Evolutionary conservation across 768 basidiomycete species (phyloP), one percentile per base, ranked within the genome.

Genomic region (Boletus speciosus): DNA sequence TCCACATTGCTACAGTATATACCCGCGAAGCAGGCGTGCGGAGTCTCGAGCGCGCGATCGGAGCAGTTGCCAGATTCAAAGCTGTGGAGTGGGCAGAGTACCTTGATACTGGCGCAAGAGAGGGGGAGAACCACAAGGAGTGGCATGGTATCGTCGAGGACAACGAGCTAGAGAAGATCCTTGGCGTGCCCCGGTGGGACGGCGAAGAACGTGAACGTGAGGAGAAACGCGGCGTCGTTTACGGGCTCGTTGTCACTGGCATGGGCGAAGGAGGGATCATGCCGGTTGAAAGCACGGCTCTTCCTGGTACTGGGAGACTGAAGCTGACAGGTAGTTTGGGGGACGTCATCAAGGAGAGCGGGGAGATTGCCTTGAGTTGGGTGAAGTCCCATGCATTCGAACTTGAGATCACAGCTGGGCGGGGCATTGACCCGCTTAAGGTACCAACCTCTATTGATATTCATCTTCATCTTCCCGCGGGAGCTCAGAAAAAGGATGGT

Each of bases 11-110:
- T 19, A 88, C 85, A 1, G 78, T 84, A 21, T 95, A 93, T 63
- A 95, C 94, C 2, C 78, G 90, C 6, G 94, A 98, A 70, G 92
- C 93, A 0, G 95, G 95, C 34, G 94, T 98, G n/a, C 83, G 95
- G 35, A 85, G 83, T 42, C 79, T 96, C 15, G 94, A 97, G 63
- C 82, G 94, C 12, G 83, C 90, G 2, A 84, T 98, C 39, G 93
- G 91, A 3, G 80, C 85, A 23, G 85, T 98, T n/a, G 88, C 88
- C n/a, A 75, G 94, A 32, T 87, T 80, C 60, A 97, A 97, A 64
- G 94, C 93, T 1, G 95, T 98, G 5, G 88, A 97, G 61, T 95
- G 88, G 85, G 83, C 90, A 0, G 87, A 90, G 59, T 75, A 78
- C 61, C 67, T 83, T 14, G 72, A 70, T 51, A 54, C 57, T 29